These are phyloP conservation scores for Phaeoacremonium minimum DNA, from an alignment of 2,329 filamentous ascomycete genomes.

Conservation along the genomic window DNA sequence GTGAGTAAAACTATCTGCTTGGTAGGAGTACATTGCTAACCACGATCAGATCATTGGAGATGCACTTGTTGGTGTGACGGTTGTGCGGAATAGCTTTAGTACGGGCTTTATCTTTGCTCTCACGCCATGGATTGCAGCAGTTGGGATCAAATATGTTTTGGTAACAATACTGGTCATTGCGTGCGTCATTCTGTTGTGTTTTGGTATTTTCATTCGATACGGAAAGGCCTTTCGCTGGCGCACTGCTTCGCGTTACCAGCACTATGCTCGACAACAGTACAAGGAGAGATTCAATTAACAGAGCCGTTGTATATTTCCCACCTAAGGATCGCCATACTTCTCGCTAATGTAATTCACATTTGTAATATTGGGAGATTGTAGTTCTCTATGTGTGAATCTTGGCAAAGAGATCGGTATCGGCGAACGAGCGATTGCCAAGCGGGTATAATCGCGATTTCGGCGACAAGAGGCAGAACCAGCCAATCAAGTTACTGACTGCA, in stretches of 20 bases:
- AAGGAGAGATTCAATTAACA: too few species aligned
- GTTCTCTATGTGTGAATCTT: too few species aligned
- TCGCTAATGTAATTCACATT: too few species aligned
- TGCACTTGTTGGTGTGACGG: constrained; percentile 36
- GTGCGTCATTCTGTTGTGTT: background rate
- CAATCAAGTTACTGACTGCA: too few species aligned
- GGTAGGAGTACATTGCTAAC: background rate
- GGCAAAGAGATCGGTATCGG: too few species aligned
- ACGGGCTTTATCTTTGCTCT: constrained; percentile 41
- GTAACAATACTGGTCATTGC: constrained; percentile 1
- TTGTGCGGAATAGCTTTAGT: constrained; percentile 36
- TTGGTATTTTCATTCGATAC: background rate
- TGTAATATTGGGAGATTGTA: too few species aligned
- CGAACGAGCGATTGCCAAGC: too few species aligned
- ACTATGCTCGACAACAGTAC: constrained; percentile 1
- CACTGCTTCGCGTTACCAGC: constrained; percentile 1
- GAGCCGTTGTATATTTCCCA: too few species aligned
- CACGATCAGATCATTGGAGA: constrained; percentile 39
- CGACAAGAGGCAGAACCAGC: too few species aligned
- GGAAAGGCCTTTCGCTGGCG: background rate
- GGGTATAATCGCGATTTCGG: too few species aligned
- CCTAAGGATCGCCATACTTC: too few species aligned
- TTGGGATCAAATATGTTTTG: constrained; percentile 15
- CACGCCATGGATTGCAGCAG: constrained; percentile 40
- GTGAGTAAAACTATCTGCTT: constrained; percentile 13